Conservation (phyloP, 225 moss, liverwort and hornwort species). For the Neckera pumila region DNA sequence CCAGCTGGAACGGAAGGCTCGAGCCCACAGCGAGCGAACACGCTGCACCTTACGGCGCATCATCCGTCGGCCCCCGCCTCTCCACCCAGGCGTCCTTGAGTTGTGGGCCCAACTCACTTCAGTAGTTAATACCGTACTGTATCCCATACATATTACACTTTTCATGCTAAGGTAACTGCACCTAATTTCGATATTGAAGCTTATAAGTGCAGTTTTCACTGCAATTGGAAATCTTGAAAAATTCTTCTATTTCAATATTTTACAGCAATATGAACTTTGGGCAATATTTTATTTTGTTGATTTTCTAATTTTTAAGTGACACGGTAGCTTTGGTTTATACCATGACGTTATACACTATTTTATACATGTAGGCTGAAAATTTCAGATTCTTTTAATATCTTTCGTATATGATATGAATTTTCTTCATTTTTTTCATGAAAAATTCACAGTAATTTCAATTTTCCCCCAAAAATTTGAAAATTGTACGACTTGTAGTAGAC, state of each 20-base stretch:
- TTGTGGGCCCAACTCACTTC: too few species aligned
- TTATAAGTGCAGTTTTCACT: neutral
- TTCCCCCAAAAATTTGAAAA: neutral
- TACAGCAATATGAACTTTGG: neutral
- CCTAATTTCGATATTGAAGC: neutral
- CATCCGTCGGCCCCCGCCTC: neutral
- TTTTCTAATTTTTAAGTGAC: neutral
- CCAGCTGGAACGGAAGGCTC: neutral
- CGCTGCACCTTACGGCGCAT: neutral
- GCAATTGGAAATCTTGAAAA: neutral
- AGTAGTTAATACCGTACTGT: too few species aligned
- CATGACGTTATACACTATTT: neutral
- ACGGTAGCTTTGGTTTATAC: fast-evolving
- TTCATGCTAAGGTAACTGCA: too few species aligned
- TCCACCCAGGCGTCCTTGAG: too few species aligned
- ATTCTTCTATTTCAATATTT: too few species aligned
- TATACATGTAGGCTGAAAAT: too few species aligned
- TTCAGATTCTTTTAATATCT: neutral
- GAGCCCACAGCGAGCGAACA: neutral
- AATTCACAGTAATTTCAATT: neutral
- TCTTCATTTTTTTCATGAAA: neutral
- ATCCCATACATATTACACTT: too few species aligned
- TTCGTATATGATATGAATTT: neutral
- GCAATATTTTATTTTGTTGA: too few species aligned
- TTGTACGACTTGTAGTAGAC: neutral